Conservation (phyloP, 2,329 filamentous ascomycete genomes). For the Spiromastix sp. region DNA sequence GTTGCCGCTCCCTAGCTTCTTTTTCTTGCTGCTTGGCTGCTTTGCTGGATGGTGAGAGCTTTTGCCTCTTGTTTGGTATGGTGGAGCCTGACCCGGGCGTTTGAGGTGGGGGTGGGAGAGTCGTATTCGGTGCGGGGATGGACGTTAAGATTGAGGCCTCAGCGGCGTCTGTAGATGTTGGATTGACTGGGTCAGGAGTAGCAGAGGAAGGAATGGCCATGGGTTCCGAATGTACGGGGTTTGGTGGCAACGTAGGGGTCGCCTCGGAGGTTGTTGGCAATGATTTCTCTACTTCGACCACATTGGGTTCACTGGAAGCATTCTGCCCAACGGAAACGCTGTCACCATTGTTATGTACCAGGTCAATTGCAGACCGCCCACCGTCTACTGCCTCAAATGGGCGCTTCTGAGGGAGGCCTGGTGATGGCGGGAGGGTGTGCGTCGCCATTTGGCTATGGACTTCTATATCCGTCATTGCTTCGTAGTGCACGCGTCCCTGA, state of each 20-base stretch:
- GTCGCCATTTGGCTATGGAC: background rate
- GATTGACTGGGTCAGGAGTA: background rate
- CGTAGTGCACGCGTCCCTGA: no score
- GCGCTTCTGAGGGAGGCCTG: background rate
- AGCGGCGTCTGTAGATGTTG: background rate
- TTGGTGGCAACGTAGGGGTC: no score
- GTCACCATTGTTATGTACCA: no score
- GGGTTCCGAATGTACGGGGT: no score
- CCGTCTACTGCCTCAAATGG: background rate
- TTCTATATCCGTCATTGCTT: background rate
- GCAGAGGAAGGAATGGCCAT: background rate
- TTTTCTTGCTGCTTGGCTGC: constrained; percentile 17
- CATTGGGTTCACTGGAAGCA: no score
- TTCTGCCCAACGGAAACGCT: no score
- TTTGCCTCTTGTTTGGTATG: constrained; percentile 20
- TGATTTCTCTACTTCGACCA: no score
- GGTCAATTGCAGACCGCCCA: no score
- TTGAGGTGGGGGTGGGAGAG: constrained; percentile 7
- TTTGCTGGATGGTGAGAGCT: constrained; percentile 21
- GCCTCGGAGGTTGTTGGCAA: no score
- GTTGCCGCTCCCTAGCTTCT: constrained; percentile 22
- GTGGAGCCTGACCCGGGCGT: constrained; percentile 9
- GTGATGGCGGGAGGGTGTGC: background rate
- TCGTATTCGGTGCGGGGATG: constrained; percentile 1
- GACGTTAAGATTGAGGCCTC: background rate